These are phyloP conservation scores for Triglochin maritima DNA, from an alignment of 106 monocot species.

Conservation along the genomic window DNA sequence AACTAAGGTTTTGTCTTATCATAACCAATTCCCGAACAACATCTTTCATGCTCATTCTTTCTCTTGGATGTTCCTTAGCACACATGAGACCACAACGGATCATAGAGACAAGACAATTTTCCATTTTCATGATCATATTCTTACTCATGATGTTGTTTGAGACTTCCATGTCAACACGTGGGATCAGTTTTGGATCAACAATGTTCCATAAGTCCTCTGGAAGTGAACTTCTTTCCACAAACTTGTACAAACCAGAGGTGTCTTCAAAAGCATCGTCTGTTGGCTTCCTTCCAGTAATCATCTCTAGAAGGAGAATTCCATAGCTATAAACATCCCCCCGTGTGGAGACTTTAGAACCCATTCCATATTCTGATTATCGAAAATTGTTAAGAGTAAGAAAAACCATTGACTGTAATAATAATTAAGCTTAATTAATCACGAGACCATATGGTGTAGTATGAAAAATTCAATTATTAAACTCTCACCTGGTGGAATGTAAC, in stretches of 20 bases:
- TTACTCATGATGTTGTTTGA: background rate
- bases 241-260: background rate
- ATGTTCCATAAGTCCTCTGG: background rate
- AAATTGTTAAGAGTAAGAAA: too few species aligned
- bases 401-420: too few species aligned
- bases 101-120: background rate
- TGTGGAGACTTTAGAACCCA: background rate
- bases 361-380: constrained; percentile 8
- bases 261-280: background rate
- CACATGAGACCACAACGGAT: constrained; percentile 7
- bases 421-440: background rate
- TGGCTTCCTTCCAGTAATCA: constrained; percentile 9
- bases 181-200: constrained; percentile 3
- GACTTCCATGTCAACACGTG: too few species aligned
- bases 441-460: background rate
- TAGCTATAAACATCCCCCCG: constrained; percentile 12
- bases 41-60: constrained; percentile 11
- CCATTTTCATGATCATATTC: too few species aligned
- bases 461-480: background rate
- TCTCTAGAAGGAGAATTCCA: constrained; percentile 13
- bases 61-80: constrained; percentile 3
- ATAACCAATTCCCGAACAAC: background rate
- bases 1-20: too few species aligned
- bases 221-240: background rate
- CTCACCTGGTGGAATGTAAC: constrained; percentile 74